phyloP scores from a whole-genome alignment of 805 yeast species.

The Lipomyces yamanashiensis region DNA sequence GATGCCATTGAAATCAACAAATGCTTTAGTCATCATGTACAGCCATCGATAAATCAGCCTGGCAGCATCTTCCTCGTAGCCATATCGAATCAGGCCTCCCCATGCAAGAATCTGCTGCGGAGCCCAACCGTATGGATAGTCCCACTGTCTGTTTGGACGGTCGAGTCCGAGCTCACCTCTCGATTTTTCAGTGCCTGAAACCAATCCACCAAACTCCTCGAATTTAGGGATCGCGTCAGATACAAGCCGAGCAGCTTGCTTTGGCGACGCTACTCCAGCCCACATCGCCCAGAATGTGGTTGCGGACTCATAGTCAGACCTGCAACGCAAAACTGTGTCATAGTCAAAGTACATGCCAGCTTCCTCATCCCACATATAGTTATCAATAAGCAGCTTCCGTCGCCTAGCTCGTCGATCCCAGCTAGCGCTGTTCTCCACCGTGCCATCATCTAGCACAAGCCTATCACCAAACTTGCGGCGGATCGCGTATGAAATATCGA shows the following conservation, averaged over 20 bases:
- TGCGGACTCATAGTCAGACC: slow-evolving; percentile 76
- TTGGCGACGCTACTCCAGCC: slow-evolving; percentile 69
- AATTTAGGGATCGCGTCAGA: slow-evolving; percentile 63
- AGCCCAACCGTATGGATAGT: slow-evolving; percentile 97
- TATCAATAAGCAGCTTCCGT: slow-evolving; percentile 62
- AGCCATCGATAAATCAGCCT: slow-evolving; percentile 87
- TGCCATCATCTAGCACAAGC: slow-evolving; percentile 46
- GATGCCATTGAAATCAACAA: slow-evolving; percentile 90
- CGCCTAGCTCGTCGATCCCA: slow-evolving; percentile 66
- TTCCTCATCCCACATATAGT: slow-evolving; percentile 82
- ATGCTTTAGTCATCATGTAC: slow-evolving; percentile 83
- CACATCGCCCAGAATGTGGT: slow-evolving; percentile 93
- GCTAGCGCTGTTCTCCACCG: slow-evolving; percentile 52
- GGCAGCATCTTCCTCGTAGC: slow-evolving; percentile 64
- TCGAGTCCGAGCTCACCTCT: slow-evolving; percentile 71
- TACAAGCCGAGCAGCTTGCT: slow-evolving; percentile 71
- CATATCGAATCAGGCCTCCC: slow-evolving; percentile 80
- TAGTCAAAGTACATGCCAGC: slow-evolving; percentile 84
- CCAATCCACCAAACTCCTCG: slow-evolving; percentile 88
- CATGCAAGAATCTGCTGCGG: slow-evolving; percentile 96
- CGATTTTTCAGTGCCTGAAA: slow-evolving; percentile 75
- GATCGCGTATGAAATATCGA: slow-evolving; percentile 73
- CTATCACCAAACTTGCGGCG: slow-evolving; percentile 59
- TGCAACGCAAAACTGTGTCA: slow-evolving; percentile 60
- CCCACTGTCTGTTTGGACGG: slow-evolving; percentile 96